Percentiles rank a stretch among this genome's conserved stretches.
phyloP scores from a whole-genome alignment of 2,329 filamentous ascomycete species.

The Dactylellina cionopaga region DNA sequence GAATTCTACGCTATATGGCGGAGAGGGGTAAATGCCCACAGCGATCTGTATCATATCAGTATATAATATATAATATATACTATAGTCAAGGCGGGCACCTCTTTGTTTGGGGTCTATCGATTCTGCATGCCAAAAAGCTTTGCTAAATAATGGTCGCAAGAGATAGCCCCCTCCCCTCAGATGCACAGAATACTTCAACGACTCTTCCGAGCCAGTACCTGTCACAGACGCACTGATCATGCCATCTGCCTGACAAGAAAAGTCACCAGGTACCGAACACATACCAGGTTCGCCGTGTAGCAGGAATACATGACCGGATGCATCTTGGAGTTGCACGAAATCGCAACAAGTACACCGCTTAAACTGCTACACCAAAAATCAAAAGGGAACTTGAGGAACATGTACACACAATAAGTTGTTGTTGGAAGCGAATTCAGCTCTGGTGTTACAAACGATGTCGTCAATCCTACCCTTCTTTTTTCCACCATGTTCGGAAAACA shows the following conservation, averaged over 20 bases:
- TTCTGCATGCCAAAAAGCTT: conserved; percentile 17
- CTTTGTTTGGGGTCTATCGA: conserved; percentile 28
- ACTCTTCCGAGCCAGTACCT: conserved; percentile 16
- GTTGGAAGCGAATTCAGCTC: too few relatives aligned
- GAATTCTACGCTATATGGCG: conserved; percentile 37
- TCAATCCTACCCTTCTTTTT: conserved; percentile 36
- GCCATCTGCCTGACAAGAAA: conserved; percentile 45
- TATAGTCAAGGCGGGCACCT: background rate
- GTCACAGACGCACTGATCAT: conserved; percentile 43
- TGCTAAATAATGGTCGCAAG: conserved; percentile 8
- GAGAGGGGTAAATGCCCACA: conserved; percentile 9
- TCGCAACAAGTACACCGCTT: conserved; percentile 39
- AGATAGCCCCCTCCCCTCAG: conserved; percentile 6
- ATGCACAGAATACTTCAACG: conserved; percentile 24
- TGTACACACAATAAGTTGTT: too few relatives aligned
- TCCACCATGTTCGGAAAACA: background rate
- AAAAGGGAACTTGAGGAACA: conserved; percentile 24
- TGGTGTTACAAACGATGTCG: conserved; percentile 45
- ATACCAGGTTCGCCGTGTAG: conserved; percentile 39
- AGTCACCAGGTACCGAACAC: conserved; percentile 43
- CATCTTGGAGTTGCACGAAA: conserved; percentile 29
- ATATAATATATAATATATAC: conserved; percentile 14
- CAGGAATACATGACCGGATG: too few relatives aligned
- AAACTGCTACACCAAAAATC: too few relatives aligned
- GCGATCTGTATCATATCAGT: conserved; percentile 8